Percentiles rank a stretch among this genome's conserved stretches.
These are phyloP conservation scores for Mucor sp. DNA, from an alignment of 371 early-diverging fungal species.

Conservation along the genomic window DNA sequence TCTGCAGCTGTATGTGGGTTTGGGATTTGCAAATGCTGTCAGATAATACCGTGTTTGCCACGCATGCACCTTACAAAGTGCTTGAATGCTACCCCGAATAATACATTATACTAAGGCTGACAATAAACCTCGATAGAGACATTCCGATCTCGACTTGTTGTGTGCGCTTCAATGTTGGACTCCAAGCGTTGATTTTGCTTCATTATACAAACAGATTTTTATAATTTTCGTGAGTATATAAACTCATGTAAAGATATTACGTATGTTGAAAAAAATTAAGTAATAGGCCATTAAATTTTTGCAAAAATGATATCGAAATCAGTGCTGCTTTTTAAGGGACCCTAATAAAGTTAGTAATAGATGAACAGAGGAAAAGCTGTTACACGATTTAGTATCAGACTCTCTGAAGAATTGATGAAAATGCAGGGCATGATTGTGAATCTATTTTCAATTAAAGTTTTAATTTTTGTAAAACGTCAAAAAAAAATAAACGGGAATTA, in stretches of 20 bases:
- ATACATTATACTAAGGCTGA: too few species aligned
- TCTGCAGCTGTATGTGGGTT: not conserved
- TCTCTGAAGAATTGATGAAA: not conserved
- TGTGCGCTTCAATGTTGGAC: too few species aligned
- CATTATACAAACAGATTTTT: not conserved
- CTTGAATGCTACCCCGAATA: not conserved
- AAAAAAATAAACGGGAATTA: not conserved
- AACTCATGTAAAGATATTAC: not conserved
- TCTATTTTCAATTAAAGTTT: constrained; percentile 2
- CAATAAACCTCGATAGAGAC: too few species aligned
- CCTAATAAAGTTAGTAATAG: not conserved
- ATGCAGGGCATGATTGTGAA: not conserved
- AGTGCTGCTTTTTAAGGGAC: not conserved
- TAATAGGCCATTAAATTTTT: not conserved
- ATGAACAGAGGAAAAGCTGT: not conserved
- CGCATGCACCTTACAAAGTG: not conserved
- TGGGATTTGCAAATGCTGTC: not conserved
- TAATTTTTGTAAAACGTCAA: constrained; percentile 1
- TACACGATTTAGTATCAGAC: not conserved
- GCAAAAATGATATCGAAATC: not conserved
- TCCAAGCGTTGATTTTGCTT: too few species aligned
- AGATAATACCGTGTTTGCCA: not conserved
- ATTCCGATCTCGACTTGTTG: too few species aligned
- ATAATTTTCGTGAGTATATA: not conserved
- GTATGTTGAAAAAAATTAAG: not conserved